phyloP scores from a whole-genome alignment of 495 filamentous ascomycete species.

The Lophiostoma macrostomum region DNA sequence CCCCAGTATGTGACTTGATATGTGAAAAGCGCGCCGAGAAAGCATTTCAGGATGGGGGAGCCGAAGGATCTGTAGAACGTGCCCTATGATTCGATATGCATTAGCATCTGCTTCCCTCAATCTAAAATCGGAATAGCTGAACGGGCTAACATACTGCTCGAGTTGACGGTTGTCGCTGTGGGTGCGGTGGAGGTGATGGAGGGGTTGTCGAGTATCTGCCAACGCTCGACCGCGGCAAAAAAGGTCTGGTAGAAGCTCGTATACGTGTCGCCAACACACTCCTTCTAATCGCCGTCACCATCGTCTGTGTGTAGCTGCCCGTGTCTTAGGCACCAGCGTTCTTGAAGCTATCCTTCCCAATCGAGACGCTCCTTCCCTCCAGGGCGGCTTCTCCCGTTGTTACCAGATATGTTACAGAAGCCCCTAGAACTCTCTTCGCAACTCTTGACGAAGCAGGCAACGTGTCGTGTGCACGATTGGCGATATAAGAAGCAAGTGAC shows the following conservation, averaged over 20 bases:
- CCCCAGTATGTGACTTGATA: conserved; percentile 83
- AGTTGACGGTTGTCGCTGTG: neutral
- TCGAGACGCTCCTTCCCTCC: neutral
- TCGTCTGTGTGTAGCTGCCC: neutral
- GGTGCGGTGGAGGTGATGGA: neutral
- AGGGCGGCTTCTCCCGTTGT: neutral
- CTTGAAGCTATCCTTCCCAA: neutral
- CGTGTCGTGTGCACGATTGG: too few relatives aligned
- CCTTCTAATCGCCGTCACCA: conserved; percentile 1
- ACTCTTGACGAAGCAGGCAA: too few relatives aligned
- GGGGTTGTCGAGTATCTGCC: neutral
- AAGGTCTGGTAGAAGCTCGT: neutral
- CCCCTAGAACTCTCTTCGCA: too few relatives aligned
- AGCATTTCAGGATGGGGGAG: conserved; percentile 77
- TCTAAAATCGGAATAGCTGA: neutral
- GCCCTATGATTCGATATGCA: conserved; percentile 45
- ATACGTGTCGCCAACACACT: conserved; percentile 9
- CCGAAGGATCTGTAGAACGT: conserved; percentile 76
- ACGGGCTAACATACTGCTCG: neutral
- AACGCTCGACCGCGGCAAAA: neutral
- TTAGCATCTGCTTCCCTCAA: neutral
- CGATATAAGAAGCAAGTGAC: too few relatives aligned
- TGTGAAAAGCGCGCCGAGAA: conserved; percentile 79
- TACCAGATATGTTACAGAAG: neutral
- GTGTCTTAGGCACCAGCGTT: conserved; percentile 4